Percentiles rank a stretch among this genome's conserved stretches.
Evolutionary conservation across 2,329 filamentous ascomycete species (phyloP).

Genomic region (Arthrobotrys conoides): DNA sequence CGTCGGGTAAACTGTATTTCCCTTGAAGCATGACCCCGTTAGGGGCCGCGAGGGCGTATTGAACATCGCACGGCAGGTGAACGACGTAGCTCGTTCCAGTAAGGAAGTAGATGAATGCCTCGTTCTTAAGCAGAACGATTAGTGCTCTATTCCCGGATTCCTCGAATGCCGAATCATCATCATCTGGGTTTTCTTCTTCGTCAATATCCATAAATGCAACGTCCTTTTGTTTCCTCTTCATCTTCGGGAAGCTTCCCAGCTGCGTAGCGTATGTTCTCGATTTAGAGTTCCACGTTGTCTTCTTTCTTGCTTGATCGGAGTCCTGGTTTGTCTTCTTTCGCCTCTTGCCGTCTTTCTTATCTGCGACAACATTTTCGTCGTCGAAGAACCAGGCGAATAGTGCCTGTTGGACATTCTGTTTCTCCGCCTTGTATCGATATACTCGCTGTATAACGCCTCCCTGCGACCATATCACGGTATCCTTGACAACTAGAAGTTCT

Average conservation of each 20-base stretch:
- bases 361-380: conserved; percentile 61
- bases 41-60: conserved; percentile 85
- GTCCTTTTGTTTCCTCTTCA: conserved; percentile 59
- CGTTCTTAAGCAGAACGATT: conserved; percentile 90
- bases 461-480: conserved; percentile 88
- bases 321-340: conserved; percentile 62
- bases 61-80: conserved; percentile 94
- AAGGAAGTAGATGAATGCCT: conserved; percentile 93
- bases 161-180: conserved; percentile 65
- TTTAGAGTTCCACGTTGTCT: conserved; percentile 64
- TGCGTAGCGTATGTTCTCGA: conserved; percentile 67
- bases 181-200: conserved; percentile 63
- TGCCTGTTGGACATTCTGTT: conserved; percentile 87
- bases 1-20: conserved; percentile 72
- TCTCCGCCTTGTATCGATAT: conserved; percentile 88
- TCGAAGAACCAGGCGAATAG: conserved; percentile 84
- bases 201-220: conserved; percentile 63
- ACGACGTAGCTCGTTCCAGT: conserved; percentile 89
- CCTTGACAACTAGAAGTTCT: conserved; percentile 82
- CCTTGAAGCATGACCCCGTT: conserved; percentile 88
- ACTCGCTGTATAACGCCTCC: conserved; percentile 86
- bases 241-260: conserved; percentile 64
- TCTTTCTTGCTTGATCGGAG: conserved; percentile 62
- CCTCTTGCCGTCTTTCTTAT: conserved; percentile 63
- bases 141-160: conserved; percentile 73